A percentile compares a stretch with the other conserved stretches of the same genome.
phyloP scores from a whole-genome alignment of 805 yeast genomes.

The Priceomyces haplophilus region DNA sequence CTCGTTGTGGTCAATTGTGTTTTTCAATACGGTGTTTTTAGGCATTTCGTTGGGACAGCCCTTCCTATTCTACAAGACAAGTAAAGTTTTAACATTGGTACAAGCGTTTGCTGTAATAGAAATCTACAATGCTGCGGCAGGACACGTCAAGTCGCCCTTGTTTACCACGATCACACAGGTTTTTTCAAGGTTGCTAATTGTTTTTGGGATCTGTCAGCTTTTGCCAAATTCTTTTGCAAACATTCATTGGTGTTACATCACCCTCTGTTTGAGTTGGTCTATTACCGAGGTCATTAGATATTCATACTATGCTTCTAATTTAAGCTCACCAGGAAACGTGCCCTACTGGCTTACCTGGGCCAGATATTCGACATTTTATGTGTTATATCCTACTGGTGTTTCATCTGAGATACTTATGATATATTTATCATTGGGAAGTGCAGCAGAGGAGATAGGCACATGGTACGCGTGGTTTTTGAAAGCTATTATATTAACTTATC shows the following conservation, averaged over 20 bases:
- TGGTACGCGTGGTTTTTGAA: constrained; percentile 56
- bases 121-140: constrained; percentile 70
- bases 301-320: constrained; percentile 75
- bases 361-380: constrained; percentile 78
- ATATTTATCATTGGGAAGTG: constrained; percentile 67
- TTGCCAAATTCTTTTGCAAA: constrained; percentile 72
- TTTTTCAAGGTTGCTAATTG: constrained; percentile 75
- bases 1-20: constrained; percentile 40
- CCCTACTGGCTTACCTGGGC: constrained; percentile 62
- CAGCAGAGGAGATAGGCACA: constrained; percentile 49
- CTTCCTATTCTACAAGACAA: constrained; percentile 56
- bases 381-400: constrained; percentile 91
- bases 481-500: constrained; percentile 59
- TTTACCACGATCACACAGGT: constrained; percentile 86
- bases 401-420: constrained; percentile 73
- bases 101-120: constrained; percentile 83
- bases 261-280: constrained; percentile 85
- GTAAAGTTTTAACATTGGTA: constrained; percentile 55
- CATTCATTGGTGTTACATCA: constrained; percentile 54
- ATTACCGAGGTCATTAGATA: constrained; percentile 90
- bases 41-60: constrained; percentile 56
- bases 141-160: constrained; percentile 82
- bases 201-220: constrained; percentile 74
- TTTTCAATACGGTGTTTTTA: constrained; percentile 38
- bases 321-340: constrained; percentile 48